Evolutionary conservation across 306 rosid genomes (phyloP).

Genomic region (Gynostemma pentaphyllum): DNA sequence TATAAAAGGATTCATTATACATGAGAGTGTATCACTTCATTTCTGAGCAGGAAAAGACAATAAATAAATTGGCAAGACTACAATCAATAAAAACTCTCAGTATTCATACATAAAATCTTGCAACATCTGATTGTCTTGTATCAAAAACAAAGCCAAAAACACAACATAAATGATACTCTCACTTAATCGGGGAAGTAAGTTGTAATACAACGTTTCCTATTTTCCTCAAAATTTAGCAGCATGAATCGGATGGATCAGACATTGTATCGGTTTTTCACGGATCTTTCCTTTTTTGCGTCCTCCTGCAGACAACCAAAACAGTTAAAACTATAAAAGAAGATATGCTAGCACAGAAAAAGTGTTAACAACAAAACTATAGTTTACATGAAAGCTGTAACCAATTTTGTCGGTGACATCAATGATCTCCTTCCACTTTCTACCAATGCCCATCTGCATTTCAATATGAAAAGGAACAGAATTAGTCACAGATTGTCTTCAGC

Average conservation of each 20-base stretch:
- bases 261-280: conserved; percentile 55
- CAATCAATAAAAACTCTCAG: not conserved
- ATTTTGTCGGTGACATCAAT: conserved; percentile 63
- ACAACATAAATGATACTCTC: not conserved
- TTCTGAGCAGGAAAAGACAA: not conserved
- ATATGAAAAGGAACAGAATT: conserved; percentile 3
- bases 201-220: not conserved
- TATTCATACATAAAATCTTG: not conserved
- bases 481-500: not conserved
- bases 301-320: conserved; percentile 43
- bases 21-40: not conserved
- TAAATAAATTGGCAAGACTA: not conserved
- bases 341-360: not conserved
- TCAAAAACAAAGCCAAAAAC: not conserved
- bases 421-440: conserved; percentile 97
- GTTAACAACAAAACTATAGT: not conserved
- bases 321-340: conserved; percentile 14
- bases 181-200: not conserved
- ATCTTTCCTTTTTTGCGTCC: conserved; percentile 59
- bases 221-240: conserved; percentile 3
- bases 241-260: conserved; percentile 15
- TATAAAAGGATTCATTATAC: not conserved
- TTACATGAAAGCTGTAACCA: conserved; percentile 68
- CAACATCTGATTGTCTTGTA: conserved; percentile 1
- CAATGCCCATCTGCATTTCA: conserved; percentile 71